Conservation (phyloP, 345 rosid species). For the Toxicodendron radicans region DNA sequence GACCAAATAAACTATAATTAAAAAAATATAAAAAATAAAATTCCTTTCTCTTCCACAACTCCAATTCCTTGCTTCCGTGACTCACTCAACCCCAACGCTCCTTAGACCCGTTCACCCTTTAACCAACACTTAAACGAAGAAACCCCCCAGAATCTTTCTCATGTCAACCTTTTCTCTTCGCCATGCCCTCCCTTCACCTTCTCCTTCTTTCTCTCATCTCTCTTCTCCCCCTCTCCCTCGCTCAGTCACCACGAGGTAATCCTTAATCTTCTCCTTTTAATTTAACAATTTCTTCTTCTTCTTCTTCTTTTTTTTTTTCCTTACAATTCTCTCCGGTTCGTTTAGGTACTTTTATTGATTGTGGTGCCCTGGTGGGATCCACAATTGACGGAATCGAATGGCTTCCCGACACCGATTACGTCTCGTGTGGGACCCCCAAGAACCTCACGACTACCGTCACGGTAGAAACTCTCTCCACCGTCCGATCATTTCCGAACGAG, state of each 20-base stretch:
- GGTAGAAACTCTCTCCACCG: slow-evolving; percentile 49
- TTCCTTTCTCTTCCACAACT: slow-evolving; percentile 39
- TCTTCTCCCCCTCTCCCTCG: slow-evolving; percentile 34
- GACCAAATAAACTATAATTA: no score
- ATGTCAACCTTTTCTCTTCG: slow-evolving; percentile 15
- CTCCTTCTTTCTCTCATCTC: slow-evolving; percentile 20
- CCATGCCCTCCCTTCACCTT: slow-evolving; percentile 20
- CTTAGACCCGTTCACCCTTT: slow-evolving; percentile 44
- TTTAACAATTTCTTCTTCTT: neutral
- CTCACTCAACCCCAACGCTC: slow-evolving; percentile 28
- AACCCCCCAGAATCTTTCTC: neutral
- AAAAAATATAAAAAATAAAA: slow-evolving; percentile 9
- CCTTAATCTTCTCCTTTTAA: neutral
- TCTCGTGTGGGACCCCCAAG: slow-evolving; percentile 49
- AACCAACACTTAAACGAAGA: neutral
- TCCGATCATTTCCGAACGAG: slow-evolving; percentile 71
- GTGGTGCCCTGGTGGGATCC: slow-evolving; percentile 54
- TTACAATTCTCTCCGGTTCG: neutral
- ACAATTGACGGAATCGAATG: slow-evolving; percentile 49
- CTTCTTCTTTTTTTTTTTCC: neutral
- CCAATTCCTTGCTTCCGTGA: slow-evolving; percentile 53
- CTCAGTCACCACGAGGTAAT: slow-evolving; percentile 49
- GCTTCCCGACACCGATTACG: slow-evolving; percentile 53
- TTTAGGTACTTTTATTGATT: slow-evolving; percentile 64
- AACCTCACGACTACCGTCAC: slow-evolving; percentile 35